A percentile compares a stretch with the other conserved stretches of the same genome.
Evolutionary conservation across 1,139 yeast species (phyloP).

Genomic region (Scheffersomyces stambukii): DNA sequence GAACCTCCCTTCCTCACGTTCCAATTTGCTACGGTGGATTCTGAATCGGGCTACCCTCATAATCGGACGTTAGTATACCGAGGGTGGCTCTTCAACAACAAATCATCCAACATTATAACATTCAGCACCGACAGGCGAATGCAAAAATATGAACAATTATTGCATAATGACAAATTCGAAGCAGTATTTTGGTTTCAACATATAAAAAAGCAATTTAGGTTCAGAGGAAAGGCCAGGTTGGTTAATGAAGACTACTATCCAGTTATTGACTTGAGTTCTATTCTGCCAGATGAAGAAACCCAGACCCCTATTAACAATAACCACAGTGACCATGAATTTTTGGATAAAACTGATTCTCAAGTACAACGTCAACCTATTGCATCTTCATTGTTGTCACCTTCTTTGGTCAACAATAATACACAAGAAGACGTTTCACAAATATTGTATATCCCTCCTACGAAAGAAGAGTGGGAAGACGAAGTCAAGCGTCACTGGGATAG

Average conservation of each 20-base stretch:
- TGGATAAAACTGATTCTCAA: not conserved
- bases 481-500: constrained; percentile 58
- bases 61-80: constrained; percentile 70
- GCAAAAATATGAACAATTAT: constrained; percentile 54
- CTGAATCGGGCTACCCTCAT: constrained; percentile 48
- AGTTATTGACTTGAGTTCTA: constrained; percentile 23
- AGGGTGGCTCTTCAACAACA: constrained; percentile 72
- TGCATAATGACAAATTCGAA: constrained; percentile 54
- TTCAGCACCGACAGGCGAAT: constrained; percentile 73
- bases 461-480: constrained; percentile 65
- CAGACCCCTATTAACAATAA: not conserved
- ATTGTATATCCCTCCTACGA: constrained; percentile 42
- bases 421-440: constrained; percentile 4
- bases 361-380: constrained; percentile 15
- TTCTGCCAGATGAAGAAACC: no score
- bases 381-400: constrained; percentile 26
- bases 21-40: constrained; percentile 66
- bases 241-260: constrained; percentile 35
- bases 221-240: constrained; percentile 60
- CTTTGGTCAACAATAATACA: constrained; percentile 9
- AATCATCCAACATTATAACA: constrained; percentile 61
- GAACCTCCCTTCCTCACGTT: constrained; percentile 51
- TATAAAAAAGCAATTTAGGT: constrained; percentile 63
- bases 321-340: not conserved
- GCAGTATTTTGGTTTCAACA: constrained; percentile 70